Evolutionary conservation across 805 yeast species (phyloP), one percentile per base, ranked within the genome.

Genomic region (Limtongia smithiae): DNA sequence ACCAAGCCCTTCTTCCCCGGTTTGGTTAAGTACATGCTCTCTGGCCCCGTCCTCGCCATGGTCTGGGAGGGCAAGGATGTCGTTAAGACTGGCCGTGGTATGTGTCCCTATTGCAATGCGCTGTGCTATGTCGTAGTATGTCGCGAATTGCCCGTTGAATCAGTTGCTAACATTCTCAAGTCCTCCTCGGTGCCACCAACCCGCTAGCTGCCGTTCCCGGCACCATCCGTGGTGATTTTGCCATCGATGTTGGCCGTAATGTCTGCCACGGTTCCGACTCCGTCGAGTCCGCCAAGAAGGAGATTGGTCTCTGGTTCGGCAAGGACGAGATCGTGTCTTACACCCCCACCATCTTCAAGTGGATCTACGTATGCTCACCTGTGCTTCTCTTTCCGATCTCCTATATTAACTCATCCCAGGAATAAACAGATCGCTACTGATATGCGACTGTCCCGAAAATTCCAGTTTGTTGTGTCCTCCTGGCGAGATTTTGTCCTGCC

Each of bases 1-100:
- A 74, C 80, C 68, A 93, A 93, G 81, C 95, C 97, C 68, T 93
- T 93, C 81, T 93, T 90, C 91, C 96, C 97, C 71, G 86, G 95
- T 60, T 81, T 93, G 74, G 80, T 33, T 32, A 18, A 4, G 17
- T 41, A 90, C 87, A 94, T 93, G 99, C 78, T 80, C 71, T 88
- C 96, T 62, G 99, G 99, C 66, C 99, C 99, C 71, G 85, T 93
- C 65, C 82, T 91, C 67, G 98, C 98, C 66, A 93, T 96, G 71
- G 97, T 90, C 66, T 93, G 99, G 99, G 97, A 93, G 77, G 99
- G 99, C 76, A 93, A 90, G 80, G 97, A 93, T 69, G 98, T 82
- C 72, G 98, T 93, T 74, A 90, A 91, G 79, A 95, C 87, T 74
- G 98, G 98, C 73, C 85, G 99, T 78, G 83, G 55, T 51, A 43